Base-by-base conservation (phyloP, 352 stramenopile genomes). In the Globisporangium radiosum region DNA sequence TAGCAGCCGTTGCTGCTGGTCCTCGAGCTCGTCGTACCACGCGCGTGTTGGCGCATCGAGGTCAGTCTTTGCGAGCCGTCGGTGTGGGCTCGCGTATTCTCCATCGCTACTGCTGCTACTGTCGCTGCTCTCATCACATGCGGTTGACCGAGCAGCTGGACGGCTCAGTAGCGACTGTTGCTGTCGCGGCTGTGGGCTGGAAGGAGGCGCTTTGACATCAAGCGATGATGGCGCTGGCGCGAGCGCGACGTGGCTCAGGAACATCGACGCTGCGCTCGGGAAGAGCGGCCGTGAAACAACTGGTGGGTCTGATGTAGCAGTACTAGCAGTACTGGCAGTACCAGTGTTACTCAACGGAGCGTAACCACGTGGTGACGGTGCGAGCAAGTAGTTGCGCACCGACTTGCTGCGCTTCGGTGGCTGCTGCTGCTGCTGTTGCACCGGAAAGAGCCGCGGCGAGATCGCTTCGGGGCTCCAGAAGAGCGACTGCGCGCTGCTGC, bases 21-120 rank as follows among this genome's bases (percentile, higher is more conserved):
- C 25, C 7, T 71, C 64, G 5, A 62, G 50, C 36, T 65, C 60
- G 11, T 68, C 64, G 43, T 65, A 43, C 64, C 64, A 71, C 3
- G 56, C 42, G 10, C 47, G 60, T 6, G 57, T 60, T 7, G 54
- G 58, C 4, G 36, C 51, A 10, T 58, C 56, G 36, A 72, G 50
- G 40, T 72, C 65, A 0, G 65, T 66, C 36, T 53, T 57, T 3
- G 43, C 62, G 25, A 72, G 53, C 5, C 42, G 42, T 1, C 52
- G 53, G 14, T 17, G 25, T 25, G 43, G 14, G 17, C 17, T 15
- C 17, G 17, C 17, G n/a, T 25, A 2, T 33, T 33, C 1, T 33
- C 25, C 25, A 33, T 33, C 25, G 25, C 33, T 19, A 25, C 56
- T 17, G 54, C n/a, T 14, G 14, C 4, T 17, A 15, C n/a, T 54